Conservation (phyloP, 169 alveolate species). For the Eimeria mitis region DNA sequence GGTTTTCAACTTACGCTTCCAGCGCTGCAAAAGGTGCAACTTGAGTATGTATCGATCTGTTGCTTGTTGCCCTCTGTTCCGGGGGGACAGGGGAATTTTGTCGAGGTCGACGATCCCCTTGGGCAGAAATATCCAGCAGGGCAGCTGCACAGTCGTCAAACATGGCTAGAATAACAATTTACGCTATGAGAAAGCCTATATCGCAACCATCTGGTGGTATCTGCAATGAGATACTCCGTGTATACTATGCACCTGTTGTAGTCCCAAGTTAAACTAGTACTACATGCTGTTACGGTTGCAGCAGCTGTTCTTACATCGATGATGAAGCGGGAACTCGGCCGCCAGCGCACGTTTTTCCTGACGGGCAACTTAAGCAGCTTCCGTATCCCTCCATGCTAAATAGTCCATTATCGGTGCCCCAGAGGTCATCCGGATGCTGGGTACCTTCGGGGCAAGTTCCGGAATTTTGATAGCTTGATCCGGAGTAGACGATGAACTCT, state of each 20-base stretch:
- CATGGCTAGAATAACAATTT: neutral
- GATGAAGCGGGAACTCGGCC: neutral
- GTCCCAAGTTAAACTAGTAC: neutral
- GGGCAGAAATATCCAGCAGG: constrained; percentile 38
- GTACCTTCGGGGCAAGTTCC: constrained; percentile 46
- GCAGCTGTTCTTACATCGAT: neutral
- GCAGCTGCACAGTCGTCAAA: constrained; percentile 15
- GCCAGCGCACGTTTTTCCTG: neutral
- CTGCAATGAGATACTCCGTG: neutral
- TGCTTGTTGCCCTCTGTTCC: neutral
- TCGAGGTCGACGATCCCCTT: neutral
- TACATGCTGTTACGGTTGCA: neutral
- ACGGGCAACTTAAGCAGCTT: constrained; percentile 62
- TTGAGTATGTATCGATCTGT: neutral
- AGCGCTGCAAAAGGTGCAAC: constrained; percentile 9
- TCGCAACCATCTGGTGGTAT: neutral
- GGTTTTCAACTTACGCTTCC: constrained; percentile 24
- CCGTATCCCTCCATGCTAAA: constrained; percentile 56
- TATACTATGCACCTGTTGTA: neutral
- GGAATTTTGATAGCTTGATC: neutral
- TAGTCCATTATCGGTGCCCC: neutral
- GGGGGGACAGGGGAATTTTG: constrained; percentile 7
- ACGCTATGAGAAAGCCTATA: neutral
- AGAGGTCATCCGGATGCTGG: constrained; percentile 5
- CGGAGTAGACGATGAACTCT: constrained; percentile 2